Conservation (phyloP, 2,329 filamentous ascomycete genomes). For the Cladophialophora exuberans region DNA sequence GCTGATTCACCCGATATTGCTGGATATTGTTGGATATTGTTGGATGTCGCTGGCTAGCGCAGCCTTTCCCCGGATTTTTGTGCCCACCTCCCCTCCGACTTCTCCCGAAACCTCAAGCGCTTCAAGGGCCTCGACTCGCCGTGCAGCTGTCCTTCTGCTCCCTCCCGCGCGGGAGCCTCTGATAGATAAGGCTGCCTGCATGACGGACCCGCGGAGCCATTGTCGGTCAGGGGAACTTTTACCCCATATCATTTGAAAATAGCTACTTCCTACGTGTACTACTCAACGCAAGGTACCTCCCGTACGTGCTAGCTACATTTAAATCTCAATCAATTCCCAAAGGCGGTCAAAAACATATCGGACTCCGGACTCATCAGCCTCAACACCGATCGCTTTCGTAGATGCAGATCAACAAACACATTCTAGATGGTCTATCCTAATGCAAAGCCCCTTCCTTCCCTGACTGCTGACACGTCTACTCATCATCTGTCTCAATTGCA, state of each 20-base stretch:
- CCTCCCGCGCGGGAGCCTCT: constrained; percentile 12
- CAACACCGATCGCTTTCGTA: no score
- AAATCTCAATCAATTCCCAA: no score
- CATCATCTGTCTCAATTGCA: constrained; percentile 24
- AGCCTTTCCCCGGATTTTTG: constrained; percentile 11
- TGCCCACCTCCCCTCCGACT: constrained; percentile 1
- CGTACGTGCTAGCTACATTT: no score
- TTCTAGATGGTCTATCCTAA: no score
- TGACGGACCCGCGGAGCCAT: not conserved
- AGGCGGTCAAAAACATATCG: no score
- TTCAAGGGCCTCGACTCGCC: not conserved
- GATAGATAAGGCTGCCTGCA: constrained; percentile 1
- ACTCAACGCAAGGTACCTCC: not conserved
- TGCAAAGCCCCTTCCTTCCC: no score
- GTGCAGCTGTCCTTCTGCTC: constrained; percentile 3
- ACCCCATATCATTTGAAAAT: not conserved
- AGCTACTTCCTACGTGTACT: not conserved
- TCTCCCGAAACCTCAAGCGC: constrained; percentile 3
- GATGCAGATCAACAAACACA: no score
- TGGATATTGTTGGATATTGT: no score
- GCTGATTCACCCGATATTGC: constrained; percentile 24
- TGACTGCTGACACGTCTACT: not conserved
- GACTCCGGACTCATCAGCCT: no score
- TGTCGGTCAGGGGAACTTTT: not conserved
- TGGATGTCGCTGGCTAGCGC: no score